These are phyloP conservation scores for Calonectria hongkongensis DNA, from an alignment of 2,329 filamentous ascomycete genomes.

Conservation along the genomic window DNA sequence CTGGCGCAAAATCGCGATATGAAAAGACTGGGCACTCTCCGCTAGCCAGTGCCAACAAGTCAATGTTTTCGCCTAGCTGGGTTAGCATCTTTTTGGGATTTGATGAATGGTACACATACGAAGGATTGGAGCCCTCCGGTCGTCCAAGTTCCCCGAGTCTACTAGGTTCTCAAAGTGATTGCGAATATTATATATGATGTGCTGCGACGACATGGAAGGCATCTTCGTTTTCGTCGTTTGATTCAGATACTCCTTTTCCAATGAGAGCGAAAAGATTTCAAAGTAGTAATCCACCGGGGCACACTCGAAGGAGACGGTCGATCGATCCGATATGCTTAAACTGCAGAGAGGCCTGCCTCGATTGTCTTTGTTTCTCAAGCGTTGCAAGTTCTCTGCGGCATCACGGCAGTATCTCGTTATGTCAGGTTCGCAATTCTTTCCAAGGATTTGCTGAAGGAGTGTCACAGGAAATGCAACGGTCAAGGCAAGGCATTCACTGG, in stretches of 20 bases:
- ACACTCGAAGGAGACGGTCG: not conserved
- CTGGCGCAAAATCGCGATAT: constrained; percentile 45
- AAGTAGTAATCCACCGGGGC: constrained; percentile 51
- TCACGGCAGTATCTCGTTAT: constrained; percentile 51
- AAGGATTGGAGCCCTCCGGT: constrained; percentile 45
- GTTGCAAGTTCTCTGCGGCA: constrained; percentile 43
- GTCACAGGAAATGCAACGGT: constrained; percentile 54
- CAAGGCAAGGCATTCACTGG: constrained; percentile 54
- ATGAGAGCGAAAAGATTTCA: constrained; percentile 52
- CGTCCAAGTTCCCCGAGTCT: constrained; percentile 47
- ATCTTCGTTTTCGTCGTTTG: constrained; percentile 30
- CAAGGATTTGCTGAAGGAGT: constrained; percentile 49
- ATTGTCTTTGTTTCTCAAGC: constrained; percentile 39
- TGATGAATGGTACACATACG: constrained; percentile 44
- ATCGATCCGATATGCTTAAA: not conserved
- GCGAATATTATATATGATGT: constrained; percentile 53
- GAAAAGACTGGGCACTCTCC: constrained; percentile 47
- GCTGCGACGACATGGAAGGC: constrained; percentile 48
- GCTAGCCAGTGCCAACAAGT: constrained; percentile 48
- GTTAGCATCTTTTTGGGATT: not conserved
- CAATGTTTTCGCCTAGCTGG: constrained; percentile 51
- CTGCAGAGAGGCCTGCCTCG: not conserved
- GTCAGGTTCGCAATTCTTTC: constrained; percentile 52
- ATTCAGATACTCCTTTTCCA: constrained; percentile 50
- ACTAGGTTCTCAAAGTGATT: constrained; percentile 54